Evolutionary conservation across 2,329 filamentous ascomycete genomes (phyloP).

Genomic region (Aspergillus caelatus): DNA sequence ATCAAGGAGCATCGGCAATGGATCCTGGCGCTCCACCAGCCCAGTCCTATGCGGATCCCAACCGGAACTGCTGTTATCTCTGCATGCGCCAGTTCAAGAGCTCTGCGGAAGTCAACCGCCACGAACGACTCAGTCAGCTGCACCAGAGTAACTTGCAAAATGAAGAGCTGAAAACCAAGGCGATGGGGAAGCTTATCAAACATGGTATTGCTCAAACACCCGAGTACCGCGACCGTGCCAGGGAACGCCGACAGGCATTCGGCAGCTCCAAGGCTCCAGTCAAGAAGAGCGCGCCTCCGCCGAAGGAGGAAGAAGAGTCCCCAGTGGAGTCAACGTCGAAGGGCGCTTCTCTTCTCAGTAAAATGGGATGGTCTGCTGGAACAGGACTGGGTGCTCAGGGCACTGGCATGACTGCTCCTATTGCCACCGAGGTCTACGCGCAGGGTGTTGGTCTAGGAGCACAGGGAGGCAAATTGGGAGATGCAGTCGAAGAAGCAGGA

Average conservation of each 20-base stretch:
- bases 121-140: conserved; percentile 61
- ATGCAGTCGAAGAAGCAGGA: conserved; percentile 51
- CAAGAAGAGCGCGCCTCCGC: conserved; percentile 27
- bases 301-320: conserved; percentile 35
- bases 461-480: conserved; percentile 52
- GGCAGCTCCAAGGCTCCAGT: conserved; percentile 32
- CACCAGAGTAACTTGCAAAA: conserved; percentile 60
- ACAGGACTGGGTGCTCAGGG: conserved; percentile 53
- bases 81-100: conserved; percentile 63
- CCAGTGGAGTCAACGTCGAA: conserved; percentile 44
- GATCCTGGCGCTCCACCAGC: conserved; percentile 41
- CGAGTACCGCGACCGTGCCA: conserved; percentile 52
- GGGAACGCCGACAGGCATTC: conserved; percentile 49
- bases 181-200: conserved; percentile 46
- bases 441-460: conserved; percentile 54
- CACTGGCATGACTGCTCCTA: conserved; percentile 51
- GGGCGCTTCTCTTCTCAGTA: conserved; percentile 53
- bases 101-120: conserved; percentile 58
- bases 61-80: conserved; percentile 62
- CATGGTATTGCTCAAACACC: conserved; percentile 39
- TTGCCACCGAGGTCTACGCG: conserved; percentile 52
- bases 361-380: conserved; percentile 55
- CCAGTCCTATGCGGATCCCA: conserved; percentile 64
- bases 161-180: conserved; percentile 47
- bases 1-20: conserved; percentile 30